These are phyloP conservation scores for Russula sp. DNA, from an alignment of 768 basidiomycete genomes.

Conservation along the genomic window DNA sequence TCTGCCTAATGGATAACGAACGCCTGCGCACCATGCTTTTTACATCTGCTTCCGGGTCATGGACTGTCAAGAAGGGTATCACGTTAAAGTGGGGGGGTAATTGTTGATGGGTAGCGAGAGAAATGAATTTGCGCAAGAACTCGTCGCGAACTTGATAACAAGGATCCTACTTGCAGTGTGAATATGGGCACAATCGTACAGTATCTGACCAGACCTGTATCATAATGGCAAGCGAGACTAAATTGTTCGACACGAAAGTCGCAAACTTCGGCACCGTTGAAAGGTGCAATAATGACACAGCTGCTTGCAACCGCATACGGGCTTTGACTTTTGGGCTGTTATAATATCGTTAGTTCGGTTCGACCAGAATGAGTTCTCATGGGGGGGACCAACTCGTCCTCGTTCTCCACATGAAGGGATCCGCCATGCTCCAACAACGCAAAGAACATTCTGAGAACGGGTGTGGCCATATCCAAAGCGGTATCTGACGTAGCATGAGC, in stretches of 20 bases:
- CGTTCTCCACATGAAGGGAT: constrained; percentile 48
- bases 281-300: constrained; percentile 73
- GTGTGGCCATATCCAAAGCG: constrained; percentile 61
- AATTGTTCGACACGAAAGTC: constrained; percentile 50
- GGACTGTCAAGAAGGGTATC: constrained; percentile 81
- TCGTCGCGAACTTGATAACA: constrained; percentile 78
- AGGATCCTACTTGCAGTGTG: constrained; percentile 53
- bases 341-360: constrained; percentile 20
- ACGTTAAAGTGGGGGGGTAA: constrained; percentile 70
- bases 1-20: background rate
- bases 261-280: constrained; percentile 54
- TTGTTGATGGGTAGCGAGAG: constrained; percentile 56
- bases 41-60: constrained; percentile 86
- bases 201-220: constrained; percentile 54
- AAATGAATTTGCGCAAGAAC: constrained; percentile 71
- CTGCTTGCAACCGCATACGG: constrained; percentile 79
- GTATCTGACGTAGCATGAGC: constrained; percentile 54
- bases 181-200: background rate
- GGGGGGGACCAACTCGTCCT: constrained; percentile 42
- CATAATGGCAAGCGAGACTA: constrained; percentile 62
- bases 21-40: constrained; percentile 48
- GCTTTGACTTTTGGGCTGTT: constrained; percentile 57
- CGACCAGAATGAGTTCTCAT: background rate
- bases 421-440: constrained; percentile 68
- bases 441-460: constrained; percentile 70